Base-by-base conservation (phyloP, 2,329 filamentous ascomycete genomes). In the Neonectria magnoliae region DNA sequence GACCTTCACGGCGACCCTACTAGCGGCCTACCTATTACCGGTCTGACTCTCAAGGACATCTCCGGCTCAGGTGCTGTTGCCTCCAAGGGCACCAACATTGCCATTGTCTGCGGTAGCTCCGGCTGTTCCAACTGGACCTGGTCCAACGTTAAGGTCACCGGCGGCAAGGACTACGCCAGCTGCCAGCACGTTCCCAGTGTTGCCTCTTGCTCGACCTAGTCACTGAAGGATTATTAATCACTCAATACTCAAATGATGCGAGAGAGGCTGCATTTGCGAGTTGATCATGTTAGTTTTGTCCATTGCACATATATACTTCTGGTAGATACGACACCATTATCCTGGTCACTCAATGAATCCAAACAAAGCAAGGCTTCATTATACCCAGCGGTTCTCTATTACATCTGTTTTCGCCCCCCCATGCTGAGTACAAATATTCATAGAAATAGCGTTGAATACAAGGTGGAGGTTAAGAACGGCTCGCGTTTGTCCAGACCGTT, bases 51-150 rank as follows among this genome's bases (percentile, higher is more conserved):
- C 57, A 73, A 77, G 48, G 73, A 78, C 58, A 77, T 87, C 61
- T 79, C 71, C 3, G 36, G 36, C 36, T 3, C 5, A 8, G 84
- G 84, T 20, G 77, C 78, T 4, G 83, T 86, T 47, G 61, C 73
- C 27, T 73, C 73, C 2, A 68, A 67, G 6, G 82, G 72, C 16
- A 78, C 75, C 20, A 74, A 84, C 52, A 75, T 87, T 66, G 84
- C 85, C 70, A 84, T 88, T 60, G 81, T 87, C n/a, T 88, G 87
- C 68, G 87, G 81, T 11, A 76, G 73, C 45, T 7, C 16, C 36
- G 36, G 36, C 7, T 84, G 83, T 29, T 78, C 79, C 55, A 77
- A 81, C 76, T 89, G 86, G 84, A 84, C 80, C 13, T 88, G 85
- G 84, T 78, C 73, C 14, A 79, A 76, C 48, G 81, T 85, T 63